A percentile compares a stretch with the other conserved stretches of the same genome.
Conservation (phyloP, 169 alveolate genomes). For the Plasmodium adleri region DNA sequence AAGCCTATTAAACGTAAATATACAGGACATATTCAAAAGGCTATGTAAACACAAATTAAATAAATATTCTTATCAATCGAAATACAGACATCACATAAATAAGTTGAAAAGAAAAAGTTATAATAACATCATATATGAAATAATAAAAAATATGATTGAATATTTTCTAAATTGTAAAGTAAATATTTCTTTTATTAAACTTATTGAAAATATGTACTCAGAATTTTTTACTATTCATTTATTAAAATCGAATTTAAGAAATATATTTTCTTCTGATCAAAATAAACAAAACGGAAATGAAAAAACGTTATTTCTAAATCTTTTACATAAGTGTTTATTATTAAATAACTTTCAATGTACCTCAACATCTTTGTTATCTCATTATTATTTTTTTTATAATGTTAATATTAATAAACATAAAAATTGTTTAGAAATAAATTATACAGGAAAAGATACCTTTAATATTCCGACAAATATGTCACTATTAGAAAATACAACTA, state of each 20-base stretch:
- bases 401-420: neutral
- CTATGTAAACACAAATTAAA: neutral
- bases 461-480: no score
- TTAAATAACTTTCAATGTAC: slow-evolving; percentile 12
- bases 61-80: no score
- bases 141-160: slow-evolving; percentile 24
- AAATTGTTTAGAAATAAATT: neutral
- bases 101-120: neutral
- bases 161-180: slow-evolving; percentile 3
- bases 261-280: neutral
- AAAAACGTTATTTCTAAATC: slow-evolving; percentile 17
- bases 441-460: no score
- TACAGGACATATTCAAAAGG: neutral
- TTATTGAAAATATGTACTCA: slow-evolving; percentile 22
- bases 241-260: slow-evolving; percentile 13
- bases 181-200: slow-evolving; percentile 18
- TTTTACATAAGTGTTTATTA: slow-evolving; percentile 37
- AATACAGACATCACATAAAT: neutral
- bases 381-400: slow-evolving; percentile 28
- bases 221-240: slow-evolving; percentile 42
- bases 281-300: neutral
- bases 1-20: slow-evolving; percentile 32
- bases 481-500: no score
- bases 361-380: slow-evolving; percentile 34
- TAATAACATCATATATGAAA: slow-evolving; percentile 12